Conservation (phyloP, 768 basidiomycete genomes). For the Pisolithus microcarpus region DNA sequence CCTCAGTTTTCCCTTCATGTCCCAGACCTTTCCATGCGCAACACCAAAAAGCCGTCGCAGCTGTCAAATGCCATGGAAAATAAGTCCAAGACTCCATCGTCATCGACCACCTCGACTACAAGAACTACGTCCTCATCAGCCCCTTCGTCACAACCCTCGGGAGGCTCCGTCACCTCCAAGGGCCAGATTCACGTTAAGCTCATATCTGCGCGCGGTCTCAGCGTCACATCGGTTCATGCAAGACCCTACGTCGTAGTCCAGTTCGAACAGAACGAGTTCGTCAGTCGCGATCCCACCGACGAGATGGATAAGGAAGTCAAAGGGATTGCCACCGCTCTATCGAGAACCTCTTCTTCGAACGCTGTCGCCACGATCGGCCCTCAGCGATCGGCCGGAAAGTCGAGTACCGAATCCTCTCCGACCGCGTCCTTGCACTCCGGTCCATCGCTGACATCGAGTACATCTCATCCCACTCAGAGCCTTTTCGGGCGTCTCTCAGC, state of each 20-base stretch:
- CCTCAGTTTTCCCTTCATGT: constrained; percentile 74
- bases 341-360: constrained; percentile 51
- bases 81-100: constrained; percentile 33
- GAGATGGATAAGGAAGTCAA: constrained; percentile 86
- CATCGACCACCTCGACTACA: constrained; percentile 34
- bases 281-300: constrained; percentile 81
- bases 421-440: constrained; percentile 35
- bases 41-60: constrained; percentile 35
- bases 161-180: constrained; percentile 33
- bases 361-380: constrained; percentile 47
- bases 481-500: constrained; percentile 64
- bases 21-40: constrained; percentile 77
- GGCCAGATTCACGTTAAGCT: constrained; percentile 95
- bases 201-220: constrained; percentile 82
- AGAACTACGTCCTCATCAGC: constrained; percentile 20
- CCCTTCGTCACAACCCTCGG: constrained; percentile 21
- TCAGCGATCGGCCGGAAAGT: constrained; percentile 42
- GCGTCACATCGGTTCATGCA: constrained; percentile 56
- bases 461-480: constrained; percentile 27
- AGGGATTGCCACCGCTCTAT: constrained; percentile 58
- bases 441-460: constrained; percentile 23
- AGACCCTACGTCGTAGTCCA: constrained; percentile 93
- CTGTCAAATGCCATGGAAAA: constrained; percentile 28
- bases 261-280: constrained; percentile 99
- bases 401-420: constrained; percentile 39